Evolutionary conservation across 1,284 basidiomycete genomes (phyloP), one percentile per base, ranked within the genome.

Genomic region (Amylostereum areolatum): DNA sequence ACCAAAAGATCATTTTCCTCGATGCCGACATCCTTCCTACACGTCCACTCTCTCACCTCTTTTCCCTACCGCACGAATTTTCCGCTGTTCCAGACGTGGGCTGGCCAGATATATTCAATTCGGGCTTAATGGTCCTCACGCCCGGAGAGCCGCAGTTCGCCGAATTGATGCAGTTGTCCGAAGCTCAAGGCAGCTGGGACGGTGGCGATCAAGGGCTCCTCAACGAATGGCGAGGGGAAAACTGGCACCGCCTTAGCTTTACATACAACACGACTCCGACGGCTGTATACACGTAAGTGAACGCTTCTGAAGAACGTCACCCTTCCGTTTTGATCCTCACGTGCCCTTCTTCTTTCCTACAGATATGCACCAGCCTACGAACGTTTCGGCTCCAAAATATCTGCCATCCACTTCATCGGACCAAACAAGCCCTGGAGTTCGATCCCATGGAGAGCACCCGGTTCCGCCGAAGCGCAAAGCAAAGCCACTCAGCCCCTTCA

Each of bases 81-180:
- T 88, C 94, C 39, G 96, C 96, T 8, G 89, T 85, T 12, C 92
- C 96, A 4, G 96, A 99, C 66, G 90, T 92, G 30, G 96, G 96
- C 57, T 99, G 96, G 96, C 96, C 96, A 36, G 96, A 99, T 67
- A 94, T 96, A 52, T 98, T 99, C 75, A 99, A 98, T 66, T 96
- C 94, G 27, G 96, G 96, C 37, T 84, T 98, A 43, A 81, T 99
- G 71, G 91, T 97, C 49, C 69, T 95, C 43, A 78, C 78, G 36
- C 96, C 96, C 0, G 83, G 85, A 2, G 75, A 87, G 56, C 79
- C 83, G 47, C 93, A 93, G 58, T 98, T 97, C 65, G 72, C 79
- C 2, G 78, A 85, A 44, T 74, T 98, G 46, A 78, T 74, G 52
- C 67, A 75, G 10, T 74, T 95, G 47, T 77, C 89, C 47, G 80